Conservation (phyloP, 1,139 yeast genomes). For the Taiozyma sp. region DNA sequence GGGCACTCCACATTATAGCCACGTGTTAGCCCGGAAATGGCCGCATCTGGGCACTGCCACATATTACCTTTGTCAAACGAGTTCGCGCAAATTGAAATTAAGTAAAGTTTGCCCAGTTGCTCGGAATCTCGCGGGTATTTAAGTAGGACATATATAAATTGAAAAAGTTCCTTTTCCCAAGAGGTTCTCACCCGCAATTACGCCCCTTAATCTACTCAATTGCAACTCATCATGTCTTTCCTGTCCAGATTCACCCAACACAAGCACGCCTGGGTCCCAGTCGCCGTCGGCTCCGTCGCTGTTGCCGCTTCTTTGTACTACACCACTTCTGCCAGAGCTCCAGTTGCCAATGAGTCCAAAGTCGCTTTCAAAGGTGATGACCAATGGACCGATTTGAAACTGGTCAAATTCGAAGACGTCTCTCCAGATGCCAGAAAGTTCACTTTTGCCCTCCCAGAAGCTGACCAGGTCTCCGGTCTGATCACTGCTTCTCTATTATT, state of each 20-base stretch:
- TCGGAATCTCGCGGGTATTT: not conserved
- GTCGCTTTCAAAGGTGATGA: slow-evolving; percentile 63
- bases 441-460: slow-evolving; percentile 63
- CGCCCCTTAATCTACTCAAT: not conserved
- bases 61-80: not conserved
- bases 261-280: slow-evolving; percentile 23
- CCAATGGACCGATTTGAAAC: slow-evolving; percentile 77
- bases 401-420: slow-evolving; percentile 49
- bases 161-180: not conserved
- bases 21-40: too few relatives aligned
- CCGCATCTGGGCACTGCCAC: too few relatives aligned
- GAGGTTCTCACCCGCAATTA: not conserved
- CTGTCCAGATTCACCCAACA: slow-evolving; percentile 23
- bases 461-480: slow-evolving; percentile 72
- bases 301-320: slow-evolving; percentile 44
- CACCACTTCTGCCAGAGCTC: slow-evolving; percentile 23
- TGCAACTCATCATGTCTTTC: slow-evolving; percentile 16
- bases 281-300: slow-evolving; percentile 47
- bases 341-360: slow-evolving; percentile 42
- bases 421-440: slow-evolving; percentile 60
- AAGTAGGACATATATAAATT: not conserved
- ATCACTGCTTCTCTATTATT: slow-evolving; percentile 74
- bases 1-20: too few relatives aligned
- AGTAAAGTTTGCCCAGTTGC: not conserved
- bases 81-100: not conserved